Conservation (phyloP, 2,329 filamentous ascomycete genomes). For the Colletotrichum tropicicola region DNA sequence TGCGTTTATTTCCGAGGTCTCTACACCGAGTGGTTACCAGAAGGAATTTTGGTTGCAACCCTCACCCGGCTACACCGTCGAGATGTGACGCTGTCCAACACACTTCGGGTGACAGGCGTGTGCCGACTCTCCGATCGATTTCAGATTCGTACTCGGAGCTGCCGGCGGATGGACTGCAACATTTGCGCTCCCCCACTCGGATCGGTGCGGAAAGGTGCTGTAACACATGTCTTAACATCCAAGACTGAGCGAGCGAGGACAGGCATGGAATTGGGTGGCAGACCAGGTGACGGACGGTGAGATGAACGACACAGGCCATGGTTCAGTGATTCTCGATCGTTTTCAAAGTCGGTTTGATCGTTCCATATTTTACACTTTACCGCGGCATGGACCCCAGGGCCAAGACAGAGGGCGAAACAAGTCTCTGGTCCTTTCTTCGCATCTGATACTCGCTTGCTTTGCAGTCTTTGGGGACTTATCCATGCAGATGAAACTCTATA, state of each 20-base stretch:
- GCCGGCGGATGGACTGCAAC: neutral
- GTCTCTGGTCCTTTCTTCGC: neutral
- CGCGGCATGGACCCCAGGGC: neutral
- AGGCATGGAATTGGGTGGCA: neutral
- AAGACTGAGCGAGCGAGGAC: neutral
- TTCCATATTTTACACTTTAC: conserved; percentile 4
- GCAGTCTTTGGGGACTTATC: neutral
- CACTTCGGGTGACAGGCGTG: neutral
- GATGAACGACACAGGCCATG: conserved; percentile 2
- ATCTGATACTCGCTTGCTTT: conserved; percentile 6
- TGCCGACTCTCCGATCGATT: neutral
- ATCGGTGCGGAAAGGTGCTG: conserved; percentile 8
- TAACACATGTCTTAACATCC: neutral
- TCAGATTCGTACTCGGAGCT: neutral
- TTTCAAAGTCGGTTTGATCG: neutral
- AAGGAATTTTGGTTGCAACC: neutral
- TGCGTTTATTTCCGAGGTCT: neutral
- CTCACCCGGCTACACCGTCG: neutral
- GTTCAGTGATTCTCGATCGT: neutral
- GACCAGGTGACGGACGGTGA: neutral
- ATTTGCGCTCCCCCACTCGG: neutral
- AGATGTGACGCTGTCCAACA: neutral
- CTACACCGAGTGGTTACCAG: no score
- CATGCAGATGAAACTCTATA: neutral
- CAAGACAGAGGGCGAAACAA: neutral